These are phyloP conservation scores for Hyphopichia burtonii DNA, from an alignment of 1,139 yeast species.

Conservation along the genomic window DNA sequence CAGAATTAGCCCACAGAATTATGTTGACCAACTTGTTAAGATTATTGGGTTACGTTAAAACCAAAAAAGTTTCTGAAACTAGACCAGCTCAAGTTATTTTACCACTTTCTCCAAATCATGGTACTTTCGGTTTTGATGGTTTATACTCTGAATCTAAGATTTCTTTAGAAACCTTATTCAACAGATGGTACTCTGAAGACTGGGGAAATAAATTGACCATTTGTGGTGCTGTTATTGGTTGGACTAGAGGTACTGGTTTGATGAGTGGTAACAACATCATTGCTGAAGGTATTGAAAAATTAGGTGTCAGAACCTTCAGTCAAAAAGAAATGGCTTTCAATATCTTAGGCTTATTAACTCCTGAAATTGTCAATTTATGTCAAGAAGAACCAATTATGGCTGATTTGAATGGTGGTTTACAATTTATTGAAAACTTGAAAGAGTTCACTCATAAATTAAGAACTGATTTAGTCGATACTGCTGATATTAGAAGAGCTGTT, in stretches of 20 bases:
- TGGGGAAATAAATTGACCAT: constrained; percentile 93
- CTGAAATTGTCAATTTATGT: constrained; percentile 79
- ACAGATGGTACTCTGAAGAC: constrained; percentile 98
- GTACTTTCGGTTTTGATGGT: constrained; percentile 98
- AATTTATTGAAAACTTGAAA: constrained; percentile 87
- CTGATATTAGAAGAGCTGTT: constrained; percentile 94
- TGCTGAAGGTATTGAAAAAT: constrained; percentile 94
- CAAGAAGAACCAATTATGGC: constrained; percentile 96
- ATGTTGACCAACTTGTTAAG: constrained; percentile 96
- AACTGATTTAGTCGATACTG: constrained; percentile 75
- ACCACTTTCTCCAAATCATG: constrained; percentile 98
- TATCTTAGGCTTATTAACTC: constrained; percentile 89
- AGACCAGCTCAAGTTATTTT: constrained; percentile 97
- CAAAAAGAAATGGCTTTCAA: constrained; percentile 99
- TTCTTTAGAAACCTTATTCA: constrained; percentile 91
- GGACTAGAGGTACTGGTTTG: constrained; percentile 99
- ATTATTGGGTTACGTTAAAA: constrained; percentile 85
- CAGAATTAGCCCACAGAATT: constrained; percentile 97
- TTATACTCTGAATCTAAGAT: constrained; percentile 96
- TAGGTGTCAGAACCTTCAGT: constrained; percentile 96
- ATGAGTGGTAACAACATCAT: constrained; percentile 96
- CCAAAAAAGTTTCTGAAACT: constrained; percentile 83
- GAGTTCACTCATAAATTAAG: constrained; percentile 82
- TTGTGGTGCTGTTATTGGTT: constrained; percentile 98
- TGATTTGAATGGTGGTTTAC: constrained; percentile 98